These are phyloP conservation scores for Paxillus ammoniavirescens DNA, from an alignment of 768 basidiomycete genomes.

Conservation along the genomic window DNA sequence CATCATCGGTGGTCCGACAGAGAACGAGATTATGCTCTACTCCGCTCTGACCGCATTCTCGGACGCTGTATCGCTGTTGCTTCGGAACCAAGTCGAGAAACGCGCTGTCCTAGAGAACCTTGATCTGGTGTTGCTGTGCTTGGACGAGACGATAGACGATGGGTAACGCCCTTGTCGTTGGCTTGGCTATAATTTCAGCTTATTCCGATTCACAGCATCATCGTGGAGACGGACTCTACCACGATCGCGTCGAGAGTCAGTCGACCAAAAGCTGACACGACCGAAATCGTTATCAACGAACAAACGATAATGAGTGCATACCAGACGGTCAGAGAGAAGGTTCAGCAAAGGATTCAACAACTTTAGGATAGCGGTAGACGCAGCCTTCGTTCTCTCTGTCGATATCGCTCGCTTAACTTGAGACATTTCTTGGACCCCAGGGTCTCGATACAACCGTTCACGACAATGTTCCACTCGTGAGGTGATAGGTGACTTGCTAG, in stretches of 20 bases:
- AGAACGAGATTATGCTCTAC: constrained; percentile 96
- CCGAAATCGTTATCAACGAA: constrained; percentile 98
- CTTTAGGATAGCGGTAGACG: constrained; percentile 45
- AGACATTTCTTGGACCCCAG: neutral
- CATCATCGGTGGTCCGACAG: constrained; percentile 79
- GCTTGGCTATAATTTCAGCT: neutral
- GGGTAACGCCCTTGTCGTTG: constrained; percentile 58
- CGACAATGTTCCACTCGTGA: neutral
- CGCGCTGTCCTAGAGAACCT: constrained; percentile 91
- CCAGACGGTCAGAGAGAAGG: constrained; percentile 82
- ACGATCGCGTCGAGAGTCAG: constrained; percentile 96
- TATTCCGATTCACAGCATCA: constrained; percentile 59
- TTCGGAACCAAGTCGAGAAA: constrained; percentile 94
- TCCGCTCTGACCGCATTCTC: constrained; percentile 79
- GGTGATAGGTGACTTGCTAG: too few relatives aligned
- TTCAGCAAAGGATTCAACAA: constrained; percentile 80
- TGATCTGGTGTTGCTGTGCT: constrained; percentile 85
- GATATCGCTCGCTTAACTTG: neutral
- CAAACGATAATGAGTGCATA: constrained; percentile 94
- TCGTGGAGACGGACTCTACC: constrained; percentile 93
- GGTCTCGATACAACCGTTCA: neutral
- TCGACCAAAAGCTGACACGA: constrained; percentile 87
- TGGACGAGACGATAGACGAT: constrained; percentile 98
- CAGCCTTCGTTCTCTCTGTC: constrained; percentile 20
- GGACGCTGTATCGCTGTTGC: constrained; percentile 82